phyloP scores from a whole-genome alignment of 805 yeast species.

The Kodamaea leandrae region DNA sequence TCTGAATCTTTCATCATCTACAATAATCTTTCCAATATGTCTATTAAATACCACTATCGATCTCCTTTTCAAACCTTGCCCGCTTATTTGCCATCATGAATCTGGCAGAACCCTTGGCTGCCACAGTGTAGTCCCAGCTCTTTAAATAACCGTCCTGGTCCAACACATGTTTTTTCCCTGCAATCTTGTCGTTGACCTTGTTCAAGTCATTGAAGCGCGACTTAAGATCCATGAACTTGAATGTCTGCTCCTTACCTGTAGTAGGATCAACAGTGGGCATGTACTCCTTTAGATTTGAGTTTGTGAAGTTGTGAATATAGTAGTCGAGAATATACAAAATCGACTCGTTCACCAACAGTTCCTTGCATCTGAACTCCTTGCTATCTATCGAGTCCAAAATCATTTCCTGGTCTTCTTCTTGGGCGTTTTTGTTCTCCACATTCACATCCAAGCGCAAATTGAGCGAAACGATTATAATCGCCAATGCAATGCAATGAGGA shows the following conservation, averaged over 20 bases:
- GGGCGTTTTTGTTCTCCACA: conserved; percentile 8
- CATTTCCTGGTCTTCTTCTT: conserved; percentile 15
- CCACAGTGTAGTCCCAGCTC: conserved; percentile 42
- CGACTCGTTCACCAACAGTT: conserved; percentile 47
- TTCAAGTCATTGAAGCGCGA: conserved; percentile 41
- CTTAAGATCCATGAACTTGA: conserved; percentile 45
- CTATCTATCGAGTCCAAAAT: conserved; percentile 34
- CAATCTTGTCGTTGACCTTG: conserved; percentile 31
- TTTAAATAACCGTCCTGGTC: conserved; percentile 47
- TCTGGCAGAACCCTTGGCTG: conserved; percentile 42
- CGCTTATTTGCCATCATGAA: conserved; percentile 53
- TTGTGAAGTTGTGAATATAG: conserved; percentile 56
- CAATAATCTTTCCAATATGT: not conserved
- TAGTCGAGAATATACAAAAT: conserved; percentile 57
- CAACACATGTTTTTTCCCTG: conserved; percentile 23
- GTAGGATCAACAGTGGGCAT: conserved; percentile 34
- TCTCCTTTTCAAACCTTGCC: conserved; percentile 44
- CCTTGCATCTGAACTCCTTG: conserved; percentile 41
- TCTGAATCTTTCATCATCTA: conserved; percentile 5
- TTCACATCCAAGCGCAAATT: conserved; percentile 39
- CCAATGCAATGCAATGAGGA: conserved; percentile 71
- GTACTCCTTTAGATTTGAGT: conserved; percentile 47
- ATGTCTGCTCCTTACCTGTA: conserved; percentile 46
- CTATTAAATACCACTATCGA: conserved; percentile 5
- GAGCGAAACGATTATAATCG: conserved; percentile 59